Evolutionary conservation across 106 monocot species (phyloP), one percentile per base, ranked within the genome.

Genomic region (Platanthera guangdongensis): DNA sequence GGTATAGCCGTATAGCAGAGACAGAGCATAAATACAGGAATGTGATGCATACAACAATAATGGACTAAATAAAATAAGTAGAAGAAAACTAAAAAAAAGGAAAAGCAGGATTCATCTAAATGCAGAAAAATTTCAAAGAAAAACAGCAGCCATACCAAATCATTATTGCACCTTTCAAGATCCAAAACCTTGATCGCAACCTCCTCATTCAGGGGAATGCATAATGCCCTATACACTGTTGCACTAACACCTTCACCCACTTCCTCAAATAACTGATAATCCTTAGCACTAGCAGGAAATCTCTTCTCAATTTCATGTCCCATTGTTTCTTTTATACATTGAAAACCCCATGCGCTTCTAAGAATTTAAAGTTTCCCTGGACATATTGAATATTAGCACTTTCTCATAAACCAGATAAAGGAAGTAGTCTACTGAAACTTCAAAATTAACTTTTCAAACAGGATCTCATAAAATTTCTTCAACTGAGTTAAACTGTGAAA

Each of bases 131-230:
- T 7, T 28, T 25, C 7, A 63, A 63, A 63, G 21, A 60, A 32
- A 32, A 65, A 65, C 9, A 65, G 18, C 28, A 4, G 12, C 51
- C 90, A 76, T 85, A 96, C 95, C 77, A 96, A 70, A 77, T 96
- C 93, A 83, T 90, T 90, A 79, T 87, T 90, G 85, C 95, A 96
- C 81, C 88, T 96, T 75, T 96, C 95, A 79, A 96, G 88, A 77
- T 96, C 92, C 73, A 96, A 80, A 78, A 93, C 93, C 77, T 96
- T 96, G 18, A 96, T 93, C 28, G 95, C 95, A 83, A 96, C 93
- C 60, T 86, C 83, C 75, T 87, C 84, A 75, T 96, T 89, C 46
- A 84, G 84, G 46, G 95, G 93, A 75, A 96, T 76, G 75, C 95
- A 96, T 5, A 91, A 87, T 60, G 95, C 95, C 76, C 88, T 83